A percentile compares a stretch with the other conserved stretches of the same genome.
phyloP scores from a whole-genome alignment of 306 rosid genomes.

The Pterocarpus santalinus region DNA sequence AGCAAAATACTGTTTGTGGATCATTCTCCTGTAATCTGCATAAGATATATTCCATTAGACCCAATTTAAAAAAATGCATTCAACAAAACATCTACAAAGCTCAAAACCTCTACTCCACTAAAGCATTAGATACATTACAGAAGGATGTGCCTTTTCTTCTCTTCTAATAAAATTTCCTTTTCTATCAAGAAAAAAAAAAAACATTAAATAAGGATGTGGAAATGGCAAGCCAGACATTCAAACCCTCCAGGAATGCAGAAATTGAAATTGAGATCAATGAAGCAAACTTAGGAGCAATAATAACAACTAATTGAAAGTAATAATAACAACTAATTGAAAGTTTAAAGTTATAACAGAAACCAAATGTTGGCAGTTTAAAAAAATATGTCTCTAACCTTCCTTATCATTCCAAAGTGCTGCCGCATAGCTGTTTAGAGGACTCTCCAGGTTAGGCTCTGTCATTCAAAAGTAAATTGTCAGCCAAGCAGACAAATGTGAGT shows the following conservation, averaged over 20 bases:
- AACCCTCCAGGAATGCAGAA: slow-evolving; percentile 1
- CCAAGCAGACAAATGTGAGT: slow-evolving; percentile 34
- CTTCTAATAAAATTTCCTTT: no score
- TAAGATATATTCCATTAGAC: slow-evolving; percentile 19
- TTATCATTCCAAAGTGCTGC: slow-evolving; percentile 86
- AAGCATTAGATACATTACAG: background rate
- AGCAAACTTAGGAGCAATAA: slow-evolving; percentile 1
- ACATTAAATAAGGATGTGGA: slow-evolving; percentile 1
- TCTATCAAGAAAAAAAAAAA: no score
- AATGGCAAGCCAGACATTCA: background rate
- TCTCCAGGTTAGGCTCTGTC: slow-evolving; percentile 94
- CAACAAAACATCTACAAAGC: background rate
- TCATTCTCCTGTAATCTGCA: slow-evolving; percentile 88
- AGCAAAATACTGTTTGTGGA: slow-evolving; percentile 78
- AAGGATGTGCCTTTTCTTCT: no score
- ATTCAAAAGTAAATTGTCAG: slow-evolving; percentile 53
- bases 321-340: slow-evolving; percentile 24
- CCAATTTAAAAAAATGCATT: slow-evolving; percentile 9
- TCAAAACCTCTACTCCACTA: slow-evolving; percentile 4
- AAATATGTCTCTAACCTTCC: slow-evolving; percentile 67
- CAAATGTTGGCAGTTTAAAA: slow-evolving; percentile 4
- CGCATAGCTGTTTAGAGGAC: slow-evolving; percentile 94
- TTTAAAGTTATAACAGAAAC: slow-evolving; percentile 15
- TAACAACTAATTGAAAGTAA: slow-evolving; percentile 29
- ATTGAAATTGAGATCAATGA: slow-evolving; percentile 23